phyloP scores from a whole-genome alignment of 2,329 filamentous ascomycete species.

The Cryphonectria parasitica region DNA sequence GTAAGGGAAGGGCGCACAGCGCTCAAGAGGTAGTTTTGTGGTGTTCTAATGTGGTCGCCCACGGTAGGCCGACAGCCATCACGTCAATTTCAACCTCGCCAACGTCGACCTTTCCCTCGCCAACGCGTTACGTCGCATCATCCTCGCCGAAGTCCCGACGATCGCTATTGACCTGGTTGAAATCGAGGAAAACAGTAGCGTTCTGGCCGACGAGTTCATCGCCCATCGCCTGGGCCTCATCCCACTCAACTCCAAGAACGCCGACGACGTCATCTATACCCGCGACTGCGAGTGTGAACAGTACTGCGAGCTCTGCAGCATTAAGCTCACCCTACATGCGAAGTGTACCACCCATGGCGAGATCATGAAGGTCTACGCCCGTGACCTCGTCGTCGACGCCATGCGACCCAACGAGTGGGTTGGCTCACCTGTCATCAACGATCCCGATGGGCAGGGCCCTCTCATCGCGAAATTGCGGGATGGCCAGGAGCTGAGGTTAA shows the following conservation, averaged over 20 bases:
- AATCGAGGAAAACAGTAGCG: conserved; percentile 91
- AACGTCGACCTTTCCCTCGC: conserved; percentile 90
- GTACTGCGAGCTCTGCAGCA: conserved; percentile 89
- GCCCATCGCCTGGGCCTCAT: conserved; percentile 90
- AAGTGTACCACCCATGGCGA: conserved; percentile 78
- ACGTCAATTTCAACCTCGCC: conserved; percentile 89
- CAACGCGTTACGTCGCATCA: conserved; percentile 87
- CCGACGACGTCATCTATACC: conserved; percentile 81
- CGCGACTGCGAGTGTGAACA: conserved; percentile 97
- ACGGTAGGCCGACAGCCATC: conserved; percentile 71
- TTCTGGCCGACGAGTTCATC: conserved; percentile 94
- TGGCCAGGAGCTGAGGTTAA: conserved; percentile 87
- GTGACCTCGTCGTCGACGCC: conserved; percentile 77
- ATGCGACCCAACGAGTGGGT: conserved; percentile 73
- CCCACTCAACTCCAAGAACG: conserved; percentile 81
- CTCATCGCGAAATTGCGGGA: conserved; percentile 89
- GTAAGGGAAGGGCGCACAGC: conserved; percentile 43
- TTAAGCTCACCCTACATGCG: conserved; percentile 82
- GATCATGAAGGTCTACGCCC: conserved; percentile 91
- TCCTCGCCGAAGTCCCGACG: conserved; percentile 92
- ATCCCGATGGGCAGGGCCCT: conserved; percentile 78
- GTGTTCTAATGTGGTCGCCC: conserved; percentile 32
- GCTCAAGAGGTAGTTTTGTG: not conserved
- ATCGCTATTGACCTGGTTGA: conserved; percentile 95
- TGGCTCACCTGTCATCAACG: conserved; percentile 81